These are phyloP conservation scores for Hericium rajendrae DNA, from an alignment of 768 basidiomycete species.

Conservation along the genomic window DNA sequence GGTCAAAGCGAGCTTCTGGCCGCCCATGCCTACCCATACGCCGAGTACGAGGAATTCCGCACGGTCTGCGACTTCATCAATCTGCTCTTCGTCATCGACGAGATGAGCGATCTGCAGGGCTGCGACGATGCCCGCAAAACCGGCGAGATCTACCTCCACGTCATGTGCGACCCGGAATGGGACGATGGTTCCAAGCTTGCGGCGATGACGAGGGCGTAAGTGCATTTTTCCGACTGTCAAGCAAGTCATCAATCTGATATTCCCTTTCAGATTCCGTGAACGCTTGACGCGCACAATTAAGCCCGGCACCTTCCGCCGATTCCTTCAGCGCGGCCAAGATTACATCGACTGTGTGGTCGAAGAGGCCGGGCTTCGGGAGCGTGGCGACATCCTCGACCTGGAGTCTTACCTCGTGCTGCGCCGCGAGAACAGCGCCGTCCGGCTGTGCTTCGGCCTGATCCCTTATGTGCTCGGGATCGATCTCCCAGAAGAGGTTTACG, in stretches of 20 bases:
- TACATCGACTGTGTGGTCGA: slow-evolving; percentile 50
- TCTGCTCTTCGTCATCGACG: slow-evolving; percentile 57
- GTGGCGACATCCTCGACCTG: slow-evolving; percentile 42
- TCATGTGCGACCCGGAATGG: slow-evolving; percentile 41
- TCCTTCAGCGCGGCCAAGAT: slow-evolving; percentile 40
- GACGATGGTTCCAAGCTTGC: slow-evolving; percentile 48
- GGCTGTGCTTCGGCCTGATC: slow-evolving; percentile 52
- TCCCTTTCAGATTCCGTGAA: slow-evolving; percentile 36
- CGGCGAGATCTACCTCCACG: slow-evolving; percentile 41
- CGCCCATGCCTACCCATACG: slow-evolving; percentile 52
- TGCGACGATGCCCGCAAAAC: slow-evolving; percentile 44
- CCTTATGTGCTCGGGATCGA: slow-evolving; percentile 55
- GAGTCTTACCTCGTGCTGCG: slow-evolving; percentile 47
- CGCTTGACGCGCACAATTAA: slow-evolving; percentile 35
- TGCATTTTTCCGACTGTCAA: neutral
- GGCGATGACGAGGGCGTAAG: slow-evolving; percentile 54
- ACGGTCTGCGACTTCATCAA: slow-evolving; percentile 59
- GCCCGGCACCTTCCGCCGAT: slow-evolving; percentile 39
- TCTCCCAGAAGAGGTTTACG: slow-evolving; percentile 51
- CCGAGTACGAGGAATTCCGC: slow-evolving; percentile 45
- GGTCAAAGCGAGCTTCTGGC: slow-evolving; percentile 53
- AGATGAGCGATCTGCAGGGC: slow-evolving; percentile 58
- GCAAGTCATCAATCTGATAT: neutral
- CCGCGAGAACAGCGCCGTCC: slow-evolving; percentile 60
- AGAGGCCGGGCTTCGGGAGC: slow-evolving; percentile 55